phyloP scores from a whole-genome alignment of 768 basidiomycete species.

The Pisolithus microcarpus region DNA sequence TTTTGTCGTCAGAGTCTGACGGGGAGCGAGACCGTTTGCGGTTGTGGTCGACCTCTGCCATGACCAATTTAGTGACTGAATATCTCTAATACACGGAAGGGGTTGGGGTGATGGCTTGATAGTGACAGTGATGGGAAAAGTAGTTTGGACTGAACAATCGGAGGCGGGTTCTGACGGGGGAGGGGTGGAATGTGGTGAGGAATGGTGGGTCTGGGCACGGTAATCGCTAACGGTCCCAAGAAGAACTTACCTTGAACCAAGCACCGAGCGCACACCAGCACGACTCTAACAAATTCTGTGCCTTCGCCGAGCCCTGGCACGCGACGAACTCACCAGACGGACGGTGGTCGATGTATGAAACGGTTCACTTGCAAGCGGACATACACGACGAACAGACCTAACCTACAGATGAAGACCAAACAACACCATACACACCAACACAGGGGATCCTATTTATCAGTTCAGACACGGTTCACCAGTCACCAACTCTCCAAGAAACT shows the following conservation, averaged over 20 bases:
- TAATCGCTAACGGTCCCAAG: constrained; percentile 29
- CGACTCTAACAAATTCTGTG: neutral
- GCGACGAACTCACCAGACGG: neutral
- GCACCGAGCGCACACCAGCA: neutral
- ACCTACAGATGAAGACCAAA: constrained; percentile 1
- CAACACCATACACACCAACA: constrained; percentile 1
- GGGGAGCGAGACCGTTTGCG: constrained; percentile 86
- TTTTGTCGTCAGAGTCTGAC: constrained; percentile 72
- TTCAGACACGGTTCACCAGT: constrained; percentile 5
- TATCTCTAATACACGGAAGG: constrained; percentile 25
- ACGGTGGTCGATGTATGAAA: neutral
- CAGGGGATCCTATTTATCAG: neutral
- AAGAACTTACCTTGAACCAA: constrained; percentile 28
- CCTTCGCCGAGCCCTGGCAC: neutral
- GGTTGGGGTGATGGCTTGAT: constrained; percentile 38
- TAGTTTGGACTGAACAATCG: constrained; percentile 32
- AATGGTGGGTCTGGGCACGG: constrained; percentile 52
- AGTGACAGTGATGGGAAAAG: constrained; percentile 33
- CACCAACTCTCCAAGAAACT: constrained; percentile 36
- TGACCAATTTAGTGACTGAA: constrained; percentile 54
- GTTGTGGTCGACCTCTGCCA: constrained; percentile 81
- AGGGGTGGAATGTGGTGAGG: constrained; percentile 46
- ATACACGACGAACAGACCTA: neutral
- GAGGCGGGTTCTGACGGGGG: constrained; percentile 46
- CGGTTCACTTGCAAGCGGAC: neutral